Percentiles rank a stretch among this genome's conserved stretches.
Conservation (phyloP, 306 rosid genomes). For the Vigna radiata region DNA sequence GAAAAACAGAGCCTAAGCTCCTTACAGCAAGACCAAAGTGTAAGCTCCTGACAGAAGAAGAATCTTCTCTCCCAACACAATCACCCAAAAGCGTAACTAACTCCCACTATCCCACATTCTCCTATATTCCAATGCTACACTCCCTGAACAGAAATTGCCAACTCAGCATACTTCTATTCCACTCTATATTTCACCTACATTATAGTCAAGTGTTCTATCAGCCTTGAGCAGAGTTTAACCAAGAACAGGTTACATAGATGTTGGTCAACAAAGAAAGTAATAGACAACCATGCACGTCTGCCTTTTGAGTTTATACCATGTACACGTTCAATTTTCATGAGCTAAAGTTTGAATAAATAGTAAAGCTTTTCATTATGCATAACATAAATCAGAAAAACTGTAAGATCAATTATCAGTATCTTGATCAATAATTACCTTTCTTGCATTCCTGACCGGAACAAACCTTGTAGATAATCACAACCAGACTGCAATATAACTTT, state of each 20-base stretch:
- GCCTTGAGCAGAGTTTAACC: constrained; percentile 26
- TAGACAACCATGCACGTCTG: constrained; percentile 20
- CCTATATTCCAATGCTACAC: background rate
- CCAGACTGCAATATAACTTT: constrained; percentile 77
- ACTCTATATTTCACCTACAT: background rate
- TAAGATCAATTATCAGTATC: constrained; percentile 30
- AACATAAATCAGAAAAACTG: constrained; percentile 24
- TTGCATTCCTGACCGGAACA: constrained; percentile 85
- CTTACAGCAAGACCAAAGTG: too few species aligned
- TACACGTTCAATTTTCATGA: constrained; percentile 36
- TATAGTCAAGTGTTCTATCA: background rate
- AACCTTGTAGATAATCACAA: constrained; percentile 76
- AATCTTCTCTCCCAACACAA: too few species aligned
- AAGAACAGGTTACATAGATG: constrained; percentile 15
- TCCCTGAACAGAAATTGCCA: background rate
- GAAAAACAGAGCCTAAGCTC: background rate
- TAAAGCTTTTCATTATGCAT: constrained; percentile 34
- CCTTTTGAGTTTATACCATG: constrained; percentile 11
- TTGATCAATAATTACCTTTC: constrained; percentile 68
- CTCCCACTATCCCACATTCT: background rate
- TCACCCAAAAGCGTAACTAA: too few species aligned
- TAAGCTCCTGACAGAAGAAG: too few species aligned
- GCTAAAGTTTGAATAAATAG: constrained; percentile 26
- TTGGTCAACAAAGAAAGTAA: constrained; percentile 11
- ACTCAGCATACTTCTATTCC: background rate